Conservation (phyloP, 2,329 filamentous ascomycete genomes). For the Aspergillus terreus region DNA sequence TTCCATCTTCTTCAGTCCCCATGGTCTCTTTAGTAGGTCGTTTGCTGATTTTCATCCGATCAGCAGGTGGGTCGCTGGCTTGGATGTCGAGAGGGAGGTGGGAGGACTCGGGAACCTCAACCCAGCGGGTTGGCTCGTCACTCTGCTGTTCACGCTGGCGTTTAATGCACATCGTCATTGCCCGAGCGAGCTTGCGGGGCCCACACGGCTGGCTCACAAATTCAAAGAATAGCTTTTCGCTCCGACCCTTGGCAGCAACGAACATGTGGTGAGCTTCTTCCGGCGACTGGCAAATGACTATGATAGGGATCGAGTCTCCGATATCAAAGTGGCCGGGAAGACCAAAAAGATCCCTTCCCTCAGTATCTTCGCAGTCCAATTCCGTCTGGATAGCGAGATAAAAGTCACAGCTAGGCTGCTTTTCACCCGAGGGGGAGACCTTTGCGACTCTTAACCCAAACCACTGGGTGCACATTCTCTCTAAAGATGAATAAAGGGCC, state of each 20-base stretch:
- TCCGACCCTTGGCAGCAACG: conserved; percentile 5
- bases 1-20: background rate
- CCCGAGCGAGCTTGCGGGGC: conserved; percentile 30
- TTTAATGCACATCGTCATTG: conserved; percentile 23
- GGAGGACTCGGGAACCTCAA: conserved; percentile 18
- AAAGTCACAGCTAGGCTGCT: conserved; percentile 12
- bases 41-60: conserved; percentile 21
- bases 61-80: conserved; percentile 12
- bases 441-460: conserved; percentile 15
- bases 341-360: conserved; percentile 12
- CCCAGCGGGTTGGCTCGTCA: conserved; percentile 16
- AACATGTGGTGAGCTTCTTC: conserved; percentile 19
- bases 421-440: background rate
- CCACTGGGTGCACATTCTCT: conserved; percentile 19
- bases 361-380: conserved; percentile 15
- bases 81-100: conserved; percentile 17
- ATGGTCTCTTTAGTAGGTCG: conserved; percentile 18
- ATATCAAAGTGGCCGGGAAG: background rate
- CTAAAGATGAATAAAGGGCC: conserved; percentile 14
- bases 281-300: conserved; percentile 27
- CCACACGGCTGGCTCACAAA: conserved; percentile 35
- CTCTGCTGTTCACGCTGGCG: conserved; percentile 8
- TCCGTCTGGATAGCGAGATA: conserved; percentile 24
- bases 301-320: conserved; percentile 15
- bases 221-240: conserved; percentile 20